Conservation (phyloP, 768 basidiomycete species). For the Hygrophorus russula region DNA sequence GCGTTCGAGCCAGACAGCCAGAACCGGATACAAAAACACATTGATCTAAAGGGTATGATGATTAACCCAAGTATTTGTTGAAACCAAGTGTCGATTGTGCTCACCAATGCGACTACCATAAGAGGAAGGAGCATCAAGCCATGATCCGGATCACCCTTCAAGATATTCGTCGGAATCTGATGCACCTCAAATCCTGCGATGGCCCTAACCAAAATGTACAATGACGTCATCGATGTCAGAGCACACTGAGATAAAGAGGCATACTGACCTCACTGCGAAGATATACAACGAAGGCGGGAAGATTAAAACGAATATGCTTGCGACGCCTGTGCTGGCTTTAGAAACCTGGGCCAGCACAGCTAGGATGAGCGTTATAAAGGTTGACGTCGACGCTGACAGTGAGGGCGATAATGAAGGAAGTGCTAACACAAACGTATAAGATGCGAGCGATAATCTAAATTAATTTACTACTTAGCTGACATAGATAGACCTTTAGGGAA, state of each 20-base stretch:
- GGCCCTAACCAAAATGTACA: no score
- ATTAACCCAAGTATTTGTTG: not conserved
- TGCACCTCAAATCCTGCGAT: conserved; percentile 61
- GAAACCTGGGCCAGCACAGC: conserved; percentile 57
- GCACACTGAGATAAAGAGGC: no score
- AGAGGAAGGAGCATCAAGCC: conserved; percentile 43
- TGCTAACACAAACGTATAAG: no score
- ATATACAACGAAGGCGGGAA: conserved; percentile 74
- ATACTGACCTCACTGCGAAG: no score
- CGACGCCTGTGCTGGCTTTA: conserved; percentile 27
- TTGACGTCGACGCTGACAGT: conserved; percentile 55
- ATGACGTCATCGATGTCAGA: no score
- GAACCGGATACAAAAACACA: conserved; percentile 63
- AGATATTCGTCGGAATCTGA: conserved; percentile 37
- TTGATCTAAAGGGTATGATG: conserved; percentile 34
- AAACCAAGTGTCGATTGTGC: conserved; percentile 10
- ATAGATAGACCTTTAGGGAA: no score
- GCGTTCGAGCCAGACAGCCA: conserved; percentile 50
- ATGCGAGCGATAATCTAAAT: no score
- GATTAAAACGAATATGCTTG: conserved; percentile 54
- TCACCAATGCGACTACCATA: conserved; percentile 54
- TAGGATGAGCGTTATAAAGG: conserved; percentile 53
- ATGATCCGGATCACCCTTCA: conserved; percentile 51
- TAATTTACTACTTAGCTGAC: no score
- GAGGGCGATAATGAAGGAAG: conserved; percentile 59